Conservation (phyloP, 176 grass and related monocot species). For the Raddia guianensis region DNA sequence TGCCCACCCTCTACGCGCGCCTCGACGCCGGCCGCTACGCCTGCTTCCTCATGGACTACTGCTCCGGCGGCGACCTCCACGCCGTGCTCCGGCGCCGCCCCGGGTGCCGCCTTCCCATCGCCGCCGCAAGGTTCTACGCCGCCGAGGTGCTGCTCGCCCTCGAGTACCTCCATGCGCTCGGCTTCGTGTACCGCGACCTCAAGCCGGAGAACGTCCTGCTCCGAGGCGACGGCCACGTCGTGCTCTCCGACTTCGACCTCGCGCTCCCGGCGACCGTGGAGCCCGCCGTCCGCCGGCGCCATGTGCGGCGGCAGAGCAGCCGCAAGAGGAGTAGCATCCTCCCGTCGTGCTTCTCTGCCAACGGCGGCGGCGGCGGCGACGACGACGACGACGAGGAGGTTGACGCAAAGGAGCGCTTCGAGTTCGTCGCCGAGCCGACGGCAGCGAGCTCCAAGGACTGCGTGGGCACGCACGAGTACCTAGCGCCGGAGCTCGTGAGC, state of each 20-base stretch:
- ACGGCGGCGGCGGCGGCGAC: neutral
- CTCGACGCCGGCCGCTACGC: slow-evolving; percentile 83
- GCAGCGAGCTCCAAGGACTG: slow-evolving; percentile 71
- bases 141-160: slow-evolving; percentile 82
- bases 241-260: slow-evolving; percentile 93
- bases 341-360: slow-evolving; percentile 40
- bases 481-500: slow-evolving; percentile 81
- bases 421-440: slow-evolving; percentile 89
- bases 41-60: slow-evolving; percentile 94
- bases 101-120: slow-evolving; percentile 58
- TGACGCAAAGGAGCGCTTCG: slow-evolving; percentile 47
- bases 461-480: slow-evolving; percentile 96
- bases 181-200: slow-evolving; percentile 92
- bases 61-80: slow-evolving; percentile 82
- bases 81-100: slow-evolving; percentile 66
- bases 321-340: slow-evolving; percentile 22
- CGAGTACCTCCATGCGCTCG: slow-evolving; percentile 92
- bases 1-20: slow-evolving; percentile 86
- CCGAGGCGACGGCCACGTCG: slow-evolving; percentile 78
- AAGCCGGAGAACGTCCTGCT: slow-evolving; percentile 96
- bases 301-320: slow-evolving; percentile 36
- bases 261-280: slow-evolving; percentile 68
- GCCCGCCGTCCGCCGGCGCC: slow-evolving; percentile 59
- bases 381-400: slow-evolving; percentile 28
- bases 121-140: slow-evolving; percentile 78